Evolutionary conservation across 306 rosid genomes (phyloP), one percentile per base, ranked within the genome.

Genomic region (Trifolium fragiferum): DNA sequence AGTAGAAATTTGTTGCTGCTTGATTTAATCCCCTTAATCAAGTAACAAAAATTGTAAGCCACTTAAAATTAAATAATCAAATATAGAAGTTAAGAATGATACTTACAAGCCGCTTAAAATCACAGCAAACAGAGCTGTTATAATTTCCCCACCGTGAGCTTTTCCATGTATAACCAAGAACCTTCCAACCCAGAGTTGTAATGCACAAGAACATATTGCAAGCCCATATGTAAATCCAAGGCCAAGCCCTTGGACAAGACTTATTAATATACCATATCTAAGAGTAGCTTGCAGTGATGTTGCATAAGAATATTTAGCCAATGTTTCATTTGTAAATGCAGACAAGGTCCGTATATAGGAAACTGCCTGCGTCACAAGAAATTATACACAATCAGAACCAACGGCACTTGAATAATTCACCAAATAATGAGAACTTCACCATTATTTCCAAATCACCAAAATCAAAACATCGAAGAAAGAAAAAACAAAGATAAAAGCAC

Each of bases 221-320:
- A 95, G 98, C 74, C 99, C 99, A 83, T 95, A 95, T 0, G 99
- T 95, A 86, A 95, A 95, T 79, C 99, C 99, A 81, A 95, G 98
- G 38, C 99, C 99, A 82, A 95, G 99, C 73, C 98, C 99, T 90
- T 95, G 99, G 77, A 92, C 99, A 66, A 95, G 96, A 83, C 99
- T 95, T 72, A 95, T 95, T 80, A 95, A 84, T 86, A 95, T 95
- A 55, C 99, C 99, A 87, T 95, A 95, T 85, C 98, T 86, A 59
- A 95, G 87, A 80, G 99, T 95, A 80, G 99, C 99, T 90, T 92
- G 99, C 46, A 95, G 89, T 15, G 99, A 95, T 11, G 99, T 90
- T 57, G 99, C 99, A 80, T 95, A 95, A 25, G 99, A 95, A 86
- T 95, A 95, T 81, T 95, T 95, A 68, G 99, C 97, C 82, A 95